Conservation (phyloP, 2,329 filamentous ascomycete genomes). For the Lithohypha guttulata region DNA sequence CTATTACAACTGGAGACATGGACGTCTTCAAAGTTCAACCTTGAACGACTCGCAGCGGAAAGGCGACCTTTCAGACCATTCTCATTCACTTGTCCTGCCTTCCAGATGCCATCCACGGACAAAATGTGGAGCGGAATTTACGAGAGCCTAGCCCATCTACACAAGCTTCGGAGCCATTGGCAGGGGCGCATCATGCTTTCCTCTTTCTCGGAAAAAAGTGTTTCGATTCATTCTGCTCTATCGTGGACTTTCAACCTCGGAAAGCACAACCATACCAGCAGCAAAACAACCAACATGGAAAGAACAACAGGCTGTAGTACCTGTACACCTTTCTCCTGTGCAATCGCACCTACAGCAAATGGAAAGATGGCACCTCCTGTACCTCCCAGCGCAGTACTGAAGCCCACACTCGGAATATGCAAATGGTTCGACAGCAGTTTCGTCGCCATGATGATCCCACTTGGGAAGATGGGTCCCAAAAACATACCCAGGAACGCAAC, state of each 20-base stretch:
- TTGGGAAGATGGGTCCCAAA: conserved; percentile 65
- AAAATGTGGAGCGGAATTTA: too few species aligned
- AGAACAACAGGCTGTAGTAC: conserved; percentile 48
- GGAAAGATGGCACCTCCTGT: conserved; percentile 45
- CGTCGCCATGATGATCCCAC: conserved; percentile 58
- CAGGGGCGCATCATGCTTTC: too few species aligned
- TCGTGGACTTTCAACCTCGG: conserved; percentile 12
- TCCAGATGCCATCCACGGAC: too few species aligned
- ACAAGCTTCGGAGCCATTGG: too few species aligned
- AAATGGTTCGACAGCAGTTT: conserved; percentile 60
- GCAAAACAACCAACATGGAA: conserved; percentile 28
- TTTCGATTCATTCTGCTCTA: too few species aligned
- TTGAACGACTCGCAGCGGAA: too few species aligned
- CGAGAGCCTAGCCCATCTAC: too few species aligned
- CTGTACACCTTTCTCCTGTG: conserved; percentile 43
- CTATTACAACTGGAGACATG: too few species aligned
- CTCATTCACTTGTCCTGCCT: too few species aligned
- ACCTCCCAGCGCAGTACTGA: conserved; percentile 63
- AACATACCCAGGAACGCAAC: conserved; percentile 64
- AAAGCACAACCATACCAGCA: conserved; percentile 19
- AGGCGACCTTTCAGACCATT: too few species aligned
- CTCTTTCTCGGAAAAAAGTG: too few species aligned
- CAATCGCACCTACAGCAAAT: conserved; percentile 32
- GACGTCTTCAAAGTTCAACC: too few species aligned
- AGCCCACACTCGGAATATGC: conserved; percentile 67